Conservation (phyloP, 2,329 filamentous ascomycete species). For the Penicillium olsonii region DNA sequence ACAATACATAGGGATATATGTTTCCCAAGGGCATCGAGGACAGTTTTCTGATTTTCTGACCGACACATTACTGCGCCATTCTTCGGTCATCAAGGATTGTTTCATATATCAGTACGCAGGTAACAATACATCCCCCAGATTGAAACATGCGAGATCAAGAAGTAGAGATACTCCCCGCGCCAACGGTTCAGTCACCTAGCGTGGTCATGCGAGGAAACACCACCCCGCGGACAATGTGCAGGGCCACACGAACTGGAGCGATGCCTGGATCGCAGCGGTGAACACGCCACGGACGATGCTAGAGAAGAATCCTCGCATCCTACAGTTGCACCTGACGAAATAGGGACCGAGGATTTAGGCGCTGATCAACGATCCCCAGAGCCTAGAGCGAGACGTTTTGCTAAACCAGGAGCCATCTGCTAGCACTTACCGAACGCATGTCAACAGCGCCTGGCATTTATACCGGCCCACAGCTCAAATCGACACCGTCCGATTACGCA, state of each 20-base stretch:
- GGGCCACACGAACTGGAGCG: neutral
- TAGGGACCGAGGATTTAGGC: neutral
- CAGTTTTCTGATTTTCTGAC: too few relatives aligned
- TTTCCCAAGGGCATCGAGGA: too few relatives aligned
- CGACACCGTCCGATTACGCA: neutral
- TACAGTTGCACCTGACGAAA: neutral
- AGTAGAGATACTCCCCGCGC: neutral
- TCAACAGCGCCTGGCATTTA: neutral
- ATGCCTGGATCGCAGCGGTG: constrained; percentile 1
- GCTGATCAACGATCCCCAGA: neutral
- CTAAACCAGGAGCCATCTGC: neutral
- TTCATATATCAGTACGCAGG: too few relatives aligned
- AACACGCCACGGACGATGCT: neutral
- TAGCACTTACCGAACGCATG: neutral
- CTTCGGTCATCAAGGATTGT: too few relatives aligned
- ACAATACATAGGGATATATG: neutral
- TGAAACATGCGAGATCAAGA: neutral
- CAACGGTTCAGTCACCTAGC: neutral
- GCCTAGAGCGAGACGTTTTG: neutral
- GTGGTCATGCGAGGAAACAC: neutral
- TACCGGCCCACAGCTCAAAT: neutral
- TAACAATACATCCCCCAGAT: too few relatives aligned
- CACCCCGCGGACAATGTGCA: neutral
- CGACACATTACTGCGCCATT: too few relatives aligned
- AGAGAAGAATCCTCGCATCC: neutral